A percentile compares a stretch with the other conserved stretches of the same genome.
phyloP scores from a whole-genome alignment of 169 alveolate species.

The Neospora caninum region DNA sequence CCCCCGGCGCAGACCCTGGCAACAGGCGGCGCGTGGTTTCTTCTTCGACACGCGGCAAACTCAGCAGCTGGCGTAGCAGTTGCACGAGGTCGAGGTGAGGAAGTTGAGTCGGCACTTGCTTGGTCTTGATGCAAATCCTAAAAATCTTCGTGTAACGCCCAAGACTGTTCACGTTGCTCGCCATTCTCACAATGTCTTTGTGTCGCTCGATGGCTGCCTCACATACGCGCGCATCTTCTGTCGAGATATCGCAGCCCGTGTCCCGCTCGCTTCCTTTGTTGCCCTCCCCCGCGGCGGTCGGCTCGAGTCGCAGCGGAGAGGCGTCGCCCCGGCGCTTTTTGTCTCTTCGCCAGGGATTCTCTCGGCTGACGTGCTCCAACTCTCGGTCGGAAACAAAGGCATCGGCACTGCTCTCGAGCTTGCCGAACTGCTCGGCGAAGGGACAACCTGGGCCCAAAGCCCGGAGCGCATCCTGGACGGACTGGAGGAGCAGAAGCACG shows the following conservation, averaged over 20 bases:
- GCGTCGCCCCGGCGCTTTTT: not conserved
- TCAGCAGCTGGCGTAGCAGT: conserved; percentile 20
- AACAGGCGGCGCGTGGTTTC: not conserved
- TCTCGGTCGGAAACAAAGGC: not conserved
- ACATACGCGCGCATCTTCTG: not conserved
- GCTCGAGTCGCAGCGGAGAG: not conserved
- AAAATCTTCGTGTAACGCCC: conserved; percentile 10
- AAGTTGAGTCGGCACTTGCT: conserved; percentile 18
- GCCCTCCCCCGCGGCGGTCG: conserved; percentile 12
- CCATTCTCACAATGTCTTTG: not conserved
- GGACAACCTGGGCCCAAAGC: not conserved
- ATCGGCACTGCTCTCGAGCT: not conserved
- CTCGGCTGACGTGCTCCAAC: not conserved
- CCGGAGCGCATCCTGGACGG: conserved; percentile 30
- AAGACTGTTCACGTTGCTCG: not conserved
- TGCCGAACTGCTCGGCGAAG: not conserved
- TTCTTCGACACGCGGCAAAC: not conserved
- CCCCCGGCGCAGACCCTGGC: not conserved
- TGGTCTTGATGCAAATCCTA: not conserved
- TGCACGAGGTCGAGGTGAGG: not conserved
- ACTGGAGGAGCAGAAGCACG: conserved; percentile 33
- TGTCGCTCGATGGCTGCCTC: conserved; percentile 27
- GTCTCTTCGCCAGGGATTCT: not conserved
- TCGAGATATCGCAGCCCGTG: not conserved
- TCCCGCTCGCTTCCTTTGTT: not conserved